Base-by-base conservation (phyloP, 2,329 filamentous ascomycete genomes). In the Epichloe elymi region DNA sequence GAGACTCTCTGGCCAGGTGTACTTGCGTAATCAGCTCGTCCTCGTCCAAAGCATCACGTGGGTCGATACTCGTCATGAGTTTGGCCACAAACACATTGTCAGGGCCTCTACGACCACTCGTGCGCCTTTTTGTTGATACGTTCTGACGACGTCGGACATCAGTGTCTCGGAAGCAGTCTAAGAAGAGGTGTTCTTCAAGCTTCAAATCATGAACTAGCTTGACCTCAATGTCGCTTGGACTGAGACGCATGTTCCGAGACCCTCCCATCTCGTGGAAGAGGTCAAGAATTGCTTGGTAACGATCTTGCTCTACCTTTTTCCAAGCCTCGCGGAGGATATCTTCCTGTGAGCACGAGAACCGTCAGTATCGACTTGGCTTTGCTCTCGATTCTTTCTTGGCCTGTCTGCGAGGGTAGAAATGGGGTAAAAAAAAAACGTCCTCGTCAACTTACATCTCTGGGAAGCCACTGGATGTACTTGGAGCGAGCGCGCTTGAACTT, bases 221-320 rank as follows among this genome's bases (percentile, higher is more conserved):
- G 57, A 71, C 67, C 54, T 76, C 71, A 39, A 79, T 66, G 53
- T 77, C 74, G 33, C 65, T 67, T 4, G 70, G 62, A 54, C 72
- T 78, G 65, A 76, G 74, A 36, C 74, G 69, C 53, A 72, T 70
- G 49, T 71, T 70, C 42, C 61, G 60, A 17, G 73, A 74, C 43
- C 76, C 76, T 2, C 74, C 74, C 30, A 70, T 63, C 49, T 78
- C 73, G 53, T 69, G 68, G 61, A 79, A 75, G 19, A 64, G 62
- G 0, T 69, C 64, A 10, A 70, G 62, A 4, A 78, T 63, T 7
- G 60, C 60, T 19, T 69, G 59, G 55, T 74, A 75, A 36, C 72
- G 67, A 19, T 68, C 64, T 43, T 66, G 65, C 55, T 77, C 74
- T 26, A 69, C 61, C 14, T 61, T 62, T 62, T 53, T 58, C 58